Evolutionary conservation across 148 eudicot genomes (phyloP).

Genomic region (Rheum nobile): DNA sequence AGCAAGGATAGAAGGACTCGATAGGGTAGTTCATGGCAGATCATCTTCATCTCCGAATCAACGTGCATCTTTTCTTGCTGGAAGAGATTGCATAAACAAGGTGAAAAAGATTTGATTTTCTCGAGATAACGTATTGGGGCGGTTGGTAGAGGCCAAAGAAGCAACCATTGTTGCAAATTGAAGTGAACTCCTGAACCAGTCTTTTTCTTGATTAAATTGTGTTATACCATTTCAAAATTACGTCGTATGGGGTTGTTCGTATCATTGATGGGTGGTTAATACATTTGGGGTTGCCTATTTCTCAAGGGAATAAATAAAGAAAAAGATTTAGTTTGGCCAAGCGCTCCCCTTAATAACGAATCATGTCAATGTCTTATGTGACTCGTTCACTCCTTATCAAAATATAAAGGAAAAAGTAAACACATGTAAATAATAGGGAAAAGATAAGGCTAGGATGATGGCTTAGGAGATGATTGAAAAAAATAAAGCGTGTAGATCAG

Average conservation of each 20-base stretch:
- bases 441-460: too few species aligned
- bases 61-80: neutral
- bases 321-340: too few species aligned
- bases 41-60: neutral
- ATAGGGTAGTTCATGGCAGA: neutral
- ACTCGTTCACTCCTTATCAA: too few species aligned
- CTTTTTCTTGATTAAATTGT: neutral
- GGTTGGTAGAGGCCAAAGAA: neutral
- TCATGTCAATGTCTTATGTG: neutral
- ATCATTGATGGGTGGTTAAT: neutral
- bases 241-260: neutral
- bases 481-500: too few species aligned
- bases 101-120: neutral
- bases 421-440: too few species aligned
- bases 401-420: too few species aligned
- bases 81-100: neutral
- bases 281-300: too few species aligned
- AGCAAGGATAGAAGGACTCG: conserved; percentile 1
- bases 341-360: neutral
- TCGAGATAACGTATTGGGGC: neutral
- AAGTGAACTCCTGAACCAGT: neutral
- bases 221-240: neutral
- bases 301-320: too few species aligned
- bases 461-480: too few species aligned
- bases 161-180: neutral